Conservation (phyloP, 1,284 basidiomycete species). For the Naganishia albida region DNA sequence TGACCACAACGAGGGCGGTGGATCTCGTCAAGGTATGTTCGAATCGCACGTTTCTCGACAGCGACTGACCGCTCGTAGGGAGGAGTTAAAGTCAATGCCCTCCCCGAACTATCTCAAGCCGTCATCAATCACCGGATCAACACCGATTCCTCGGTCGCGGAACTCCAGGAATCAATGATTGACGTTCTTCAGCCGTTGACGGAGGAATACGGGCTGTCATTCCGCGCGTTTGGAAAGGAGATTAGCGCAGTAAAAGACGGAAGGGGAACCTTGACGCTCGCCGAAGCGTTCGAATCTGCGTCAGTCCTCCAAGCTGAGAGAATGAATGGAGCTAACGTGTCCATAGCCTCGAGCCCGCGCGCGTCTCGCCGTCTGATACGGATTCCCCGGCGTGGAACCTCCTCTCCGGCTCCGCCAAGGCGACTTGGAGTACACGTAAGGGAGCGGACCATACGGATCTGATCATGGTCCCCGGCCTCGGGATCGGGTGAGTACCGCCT, state of each 20-base stretch:
- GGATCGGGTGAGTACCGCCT: constrained; percentile 37
- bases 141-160: constrained; percentile 41
- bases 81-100: constrained; percentile 47
- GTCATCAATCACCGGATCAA: constrained; percentile 51
- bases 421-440: constrained; percentile 40
- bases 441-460: constrained; percentile 38
- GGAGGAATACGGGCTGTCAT: constrained; percentile 42
- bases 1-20: constrained; percentile 49
- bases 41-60: too few species aligned
- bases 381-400: constrained; percentile 46
- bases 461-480: constrained; percentile 43
- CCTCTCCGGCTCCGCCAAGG: constrained; percentile 44
- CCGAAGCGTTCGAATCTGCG: constrained; percentile 43
- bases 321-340: too few species aligned
- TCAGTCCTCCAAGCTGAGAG: constrained; percentile 30
- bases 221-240: constrained; percentile 46
- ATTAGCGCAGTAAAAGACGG: constrained; percentile 40
- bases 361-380: constrained; percentile 46
- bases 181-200: constrained; percentile 42
- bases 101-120: constrained; percentile 48
- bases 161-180: constrained; percentile 43
- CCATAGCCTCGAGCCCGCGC: constrained; percentile 46
- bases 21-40: constrained; percentile 40
- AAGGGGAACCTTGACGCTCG: constrained; percentile 39
- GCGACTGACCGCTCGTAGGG: constrained; percentile 3